Evolutionary conservation across 176 grass and related monocot genomes (phyloP), one percentile per base, ranked within the genome.

Genomic region (Carex myosuroides): DNA sequence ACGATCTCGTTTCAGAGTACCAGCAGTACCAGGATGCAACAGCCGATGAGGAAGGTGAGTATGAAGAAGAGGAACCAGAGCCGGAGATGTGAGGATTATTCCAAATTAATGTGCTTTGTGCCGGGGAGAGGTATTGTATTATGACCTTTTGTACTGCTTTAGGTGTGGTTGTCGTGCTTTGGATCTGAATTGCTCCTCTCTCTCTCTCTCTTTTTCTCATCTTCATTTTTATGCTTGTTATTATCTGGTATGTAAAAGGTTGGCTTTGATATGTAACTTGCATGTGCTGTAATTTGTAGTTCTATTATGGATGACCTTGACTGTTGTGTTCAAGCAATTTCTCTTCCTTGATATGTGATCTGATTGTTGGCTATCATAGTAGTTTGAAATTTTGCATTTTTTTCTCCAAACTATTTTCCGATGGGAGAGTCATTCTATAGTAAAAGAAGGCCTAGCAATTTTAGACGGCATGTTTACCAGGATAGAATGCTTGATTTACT

Each of bases 11-110:
- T 2, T 93, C 91, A 0, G 94, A 97, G 76, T 97, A 97, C 84
- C 94, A 97, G 87, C 94, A 97, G 81, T 97, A 97, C 50, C 94
- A 97, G 86, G 94, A 97, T 18, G 94, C 94, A 14, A 95, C 93
- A 0, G 93, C 93, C 0, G 93, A 95, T 3, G 93, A 95, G 21
- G 93, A 95, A 46, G 89, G 53, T 1, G 93, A 95, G 0, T 95
- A 95, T 6, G 93, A 95, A 80, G 93, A 95, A 0, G 93, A 95
- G 0, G 93, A 95, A 71, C 32, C 8, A 0, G 50, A 81, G 62
- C 71, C 59, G 0, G 93, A 95, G 4, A 88, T 92, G 85, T 92
- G 73, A 92, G 69, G 59, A 60, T 81, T 32, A 60, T 81, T 55
- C 8, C 14, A 22, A 81, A 46, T 57, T 62, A 11, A 70, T 70